A percentile compares a stretch with the other conserved stretches of the same genome.
phyloP scores from a whole-genome alignment of 1,284 basidiomycete species.

The Cutaneotrichosporon mucoides region DNA sequence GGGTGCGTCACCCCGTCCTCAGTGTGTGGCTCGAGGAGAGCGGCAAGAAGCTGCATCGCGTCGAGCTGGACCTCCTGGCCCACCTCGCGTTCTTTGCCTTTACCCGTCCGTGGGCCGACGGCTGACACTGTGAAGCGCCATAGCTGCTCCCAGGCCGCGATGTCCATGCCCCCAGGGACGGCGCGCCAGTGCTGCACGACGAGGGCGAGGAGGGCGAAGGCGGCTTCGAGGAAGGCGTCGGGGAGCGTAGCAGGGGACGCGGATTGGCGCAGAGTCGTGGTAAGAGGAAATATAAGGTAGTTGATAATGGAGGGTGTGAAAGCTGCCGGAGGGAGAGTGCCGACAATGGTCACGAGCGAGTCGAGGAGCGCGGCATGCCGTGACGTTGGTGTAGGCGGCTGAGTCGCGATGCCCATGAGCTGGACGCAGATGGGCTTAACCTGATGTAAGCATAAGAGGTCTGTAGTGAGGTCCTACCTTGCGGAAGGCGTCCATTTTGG shows the following conservation, averaged over 20 bases:
- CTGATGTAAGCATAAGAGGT: constrained; percentile 48
- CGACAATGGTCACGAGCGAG: constrained; percentile 56
- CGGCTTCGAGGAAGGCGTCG: constrained; percentile 70
- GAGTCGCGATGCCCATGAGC: constrained; percentile 62
- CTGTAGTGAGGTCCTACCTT: constrained; percentile 20
- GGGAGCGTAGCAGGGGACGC: constrained; percentile 62
- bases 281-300: constrained; percentile 81
- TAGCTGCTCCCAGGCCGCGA: constrained; percentile 69
- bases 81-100: constrained; percentile 57
- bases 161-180: constrained; percentile 56
- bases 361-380: constrained; percentile 56
- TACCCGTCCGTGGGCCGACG: constrained; percentile 56
- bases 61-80: constrained; percentile 37
- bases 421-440: constrained; percentile 72
- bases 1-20: constrained; percentile 47
- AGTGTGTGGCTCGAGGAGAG: constrained; percentile 26
- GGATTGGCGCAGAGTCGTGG: constrained; percentile 68
- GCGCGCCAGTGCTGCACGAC: constrained; percentile 74
- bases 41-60: constrained; percentile 31
- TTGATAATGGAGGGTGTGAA: constrained; percentile 66
- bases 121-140: constrained; percentile 65
- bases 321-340: constrained; percentile 48
- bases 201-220: constrained; percentile 60
- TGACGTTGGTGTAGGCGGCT: constrained; percentile 57
- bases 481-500: constrained; percentile 39